These are phyloP conservation scores for Sonneratia caseolaris DNA, from an alignment of 345 rosid genomes.

Conservation along the genomic window DNA sequence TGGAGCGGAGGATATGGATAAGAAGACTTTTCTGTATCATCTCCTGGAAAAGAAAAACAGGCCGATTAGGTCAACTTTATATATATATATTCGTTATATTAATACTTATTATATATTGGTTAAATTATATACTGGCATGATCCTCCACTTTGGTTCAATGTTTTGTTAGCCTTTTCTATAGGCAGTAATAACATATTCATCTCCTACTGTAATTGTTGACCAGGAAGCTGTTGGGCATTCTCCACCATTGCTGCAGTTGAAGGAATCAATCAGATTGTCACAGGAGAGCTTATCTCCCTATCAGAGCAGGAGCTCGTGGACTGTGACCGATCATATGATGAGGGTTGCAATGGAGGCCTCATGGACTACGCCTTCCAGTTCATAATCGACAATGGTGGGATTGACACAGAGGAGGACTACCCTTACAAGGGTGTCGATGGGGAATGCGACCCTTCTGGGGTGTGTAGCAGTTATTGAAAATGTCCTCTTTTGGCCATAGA, in stretches of 20 bases:
- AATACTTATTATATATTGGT: not conserved
- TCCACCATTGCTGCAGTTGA: slow-evolving; percentile 81
- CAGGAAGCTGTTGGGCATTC: slow-evolving; percentile 99
- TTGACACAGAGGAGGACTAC: slow-evolving; percentile 64
- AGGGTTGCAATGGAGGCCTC: slow-evolving; percentile 87
- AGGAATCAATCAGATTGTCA: slow-evolving; percentile 78
- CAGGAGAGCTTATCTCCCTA: slow-evolving; percentile 59
- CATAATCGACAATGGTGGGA: slow-evolving; percentile 77
- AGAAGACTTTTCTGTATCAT: not conserved
- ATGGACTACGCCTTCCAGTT: slow-evolving; percentile 96
- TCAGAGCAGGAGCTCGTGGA: slow-evolving; percentile 97
- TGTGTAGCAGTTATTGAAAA: slow-evolving; percentile 6
- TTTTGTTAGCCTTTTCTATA: not conserved
- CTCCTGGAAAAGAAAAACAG: not conserved
- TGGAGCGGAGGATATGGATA: slow-evolving; percentile 4
- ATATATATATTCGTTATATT: not conserved
- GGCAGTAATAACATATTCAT: not conserved
- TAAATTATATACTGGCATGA: not conserved
- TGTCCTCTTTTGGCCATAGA: not conserved
- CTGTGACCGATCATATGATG: slow-evolving; percentile 56
- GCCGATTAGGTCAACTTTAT: not conserved
- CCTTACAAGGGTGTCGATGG: slow-evolving; percentile 55
- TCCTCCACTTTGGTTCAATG: not conserved
- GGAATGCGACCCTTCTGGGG: slow-evolving; percentile 45
- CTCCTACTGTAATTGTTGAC: not conserved